Base-by-base conservation (phyloP, 345 rosid genomes). In the Geranium brycei region DNA sequence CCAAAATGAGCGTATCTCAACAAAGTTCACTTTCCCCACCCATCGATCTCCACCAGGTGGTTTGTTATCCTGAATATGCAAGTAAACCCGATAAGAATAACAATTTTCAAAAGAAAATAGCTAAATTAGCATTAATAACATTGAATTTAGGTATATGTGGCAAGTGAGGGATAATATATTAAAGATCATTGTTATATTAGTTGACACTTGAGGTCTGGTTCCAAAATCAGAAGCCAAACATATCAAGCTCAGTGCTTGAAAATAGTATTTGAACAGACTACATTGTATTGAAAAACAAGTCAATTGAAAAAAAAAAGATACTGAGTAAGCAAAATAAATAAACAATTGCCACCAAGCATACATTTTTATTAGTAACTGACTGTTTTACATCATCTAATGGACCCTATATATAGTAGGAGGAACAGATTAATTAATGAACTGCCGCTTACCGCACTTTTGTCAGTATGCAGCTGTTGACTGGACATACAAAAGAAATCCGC, bases 1-100 rank as follows among this genome's bases (percentile, higher is more conserved):
- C 95, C 92, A 91, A 80, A 91, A 95, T 31, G 97, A 77, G 40
- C 99, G 93, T 68, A 95, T 91, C 79, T 95, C 99, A 69, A 95
- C 99, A 72, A 95, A 91, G 76, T 95, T 91, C 69, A 84, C 97
- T 77, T 95, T 95, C 58, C 97, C 99, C 68, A 82, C 84, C 99
- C 99, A 91, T 62, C 83, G 79, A 76, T 88, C 88, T 71, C 65
- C 75, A 59, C 51, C 70, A 63, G 76, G 61, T 66, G 93, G 84
- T 72, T 87, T 95, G 61, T 76, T 72, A 17, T 95, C 96, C 99
- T 93, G 78, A 38, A 78, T 30, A 74, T 6, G 40, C 68, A 7
- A 58, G 63, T 19, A 68, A 58, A 19, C 23, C 63, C 53, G 14
- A 38, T 59, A 18, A 65, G 60, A 56, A 32, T 30, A 62, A 35